A percentile compares a stretch with the other conserved stretches of the same genome.
phyloP scores from a whole-genome alignment of 2,329 filamentous ascomycete species.

The Anisogramma anomala region DNA sequence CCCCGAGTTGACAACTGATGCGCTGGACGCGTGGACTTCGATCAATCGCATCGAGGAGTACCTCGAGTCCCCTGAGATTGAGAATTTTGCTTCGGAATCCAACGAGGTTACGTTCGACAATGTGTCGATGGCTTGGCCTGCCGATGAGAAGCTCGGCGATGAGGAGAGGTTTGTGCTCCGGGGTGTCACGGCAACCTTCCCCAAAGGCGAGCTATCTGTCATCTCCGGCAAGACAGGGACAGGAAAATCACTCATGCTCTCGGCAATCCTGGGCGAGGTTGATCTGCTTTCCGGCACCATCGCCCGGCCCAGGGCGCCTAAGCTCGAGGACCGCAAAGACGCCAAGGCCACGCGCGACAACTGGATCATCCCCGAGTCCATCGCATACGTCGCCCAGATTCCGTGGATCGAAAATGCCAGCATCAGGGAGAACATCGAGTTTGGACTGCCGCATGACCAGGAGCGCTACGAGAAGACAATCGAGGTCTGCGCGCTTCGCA shows the following conservation, averaged over 20 bases:
- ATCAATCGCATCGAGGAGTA: constrained; percentile 61
- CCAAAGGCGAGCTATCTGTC: constrained; percentile 56
- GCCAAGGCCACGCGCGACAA: constrained; percentile 48
- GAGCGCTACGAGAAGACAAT: constrained; percentile 61
- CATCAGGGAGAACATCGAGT: constrained; percentile 67
- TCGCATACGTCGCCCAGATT: constrained; percentile 68
- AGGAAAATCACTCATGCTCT: constrained; percentile 65
- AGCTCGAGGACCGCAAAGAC: constrained; percentile 46
- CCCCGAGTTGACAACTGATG: constrained; percentile 60
- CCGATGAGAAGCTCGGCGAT: constrained; percentile 46
- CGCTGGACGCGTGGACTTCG: constrained; percentile 63
- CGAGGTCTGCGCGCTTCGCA: constrained; percentile 59
- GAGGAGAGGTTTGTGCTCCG: constrained; percentile 53
- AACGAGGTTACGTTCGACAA: constrained; percentile 53
- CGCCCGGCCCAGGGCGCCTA: constrained; percentile 38
- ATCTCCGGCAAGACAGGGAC: constrained; percentile 68
- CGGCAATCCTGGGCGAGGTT: constrained; percentile 63
- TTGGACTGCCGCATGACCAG: constrained; percentile 58
- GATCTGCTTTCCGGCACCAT: constrained; percentile 56
- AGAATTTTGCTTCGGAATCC: constrained; percentile 40
- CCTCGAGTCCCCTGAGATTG: constrained; percentile 54
- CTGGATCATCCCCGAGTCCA: constrained; percentile 58
- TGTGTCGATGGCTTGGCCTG: constrained; percentile 64
- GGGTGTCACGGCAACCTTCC: constrained; percentile 55
- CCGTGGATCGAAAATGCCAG: constrained; percentile 80